Conservation (phyloP, 305 asterid species). For the Solanum hybrid region DNA sequence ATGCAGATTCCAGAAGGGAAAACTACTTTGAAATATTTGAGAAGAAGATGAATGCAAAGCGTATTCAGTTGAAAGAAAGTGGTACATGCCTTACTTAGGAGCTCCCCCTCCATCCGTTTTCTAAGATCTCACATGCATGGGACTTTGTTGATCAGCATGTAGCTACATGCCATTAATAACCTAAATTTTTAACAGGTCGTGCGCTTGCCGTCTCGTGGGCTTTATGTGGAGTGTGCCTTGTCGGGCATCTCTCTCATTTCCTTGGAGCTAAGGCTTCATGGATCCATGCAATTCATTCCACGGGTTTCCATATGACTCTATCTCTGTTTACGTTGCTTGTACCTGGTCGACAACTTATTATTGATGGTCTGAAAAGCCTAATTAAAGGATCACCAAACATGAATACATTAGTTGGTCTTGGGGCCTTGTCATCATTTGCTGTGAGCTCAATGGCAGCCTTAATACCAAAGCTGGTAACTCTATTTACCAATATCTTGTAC, state of each 20-base stretch:
- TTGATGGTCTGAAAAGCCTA: slow-evolving; percentile 86
- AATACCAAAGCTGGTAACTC: slow-evolving; percentile 79
- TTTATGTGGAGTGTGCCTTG: slow-evolving; percentile 78
- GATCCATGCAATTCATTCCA: slow-evolving; percentile 90
- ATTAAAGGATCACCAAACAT: slow-evolving; percentile 87
- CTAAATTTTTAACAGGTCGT: slow-evolving; percentile 59
- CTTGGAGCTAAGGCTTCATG: slow-evolving; percentile 89
- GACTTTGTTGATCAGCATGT: background rate
- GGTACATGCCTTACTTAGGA: slow-evolving; percentile 37
- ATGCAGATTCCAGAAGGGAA: slow-evolving; percentile 71
- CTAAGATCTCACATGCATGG: background rate
- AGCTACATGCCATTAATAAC: slow-evolving; percentile 9
- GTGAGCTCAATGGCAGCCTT: slow-evolving; percentile 93
- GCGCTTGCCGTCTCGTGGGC: slow-evolving; percentile 95
- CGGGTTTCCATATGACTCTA: slow-evolving; percentile 82
- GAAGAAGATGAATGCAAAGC: slow-evolving; percentile 86
- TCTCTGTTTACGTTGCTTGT: slow-evolving; percentile 82
- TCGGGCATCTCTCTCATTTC: slow-evolving; percentile 90
- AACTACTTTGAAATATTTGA: slow-evolving; percentile 72
- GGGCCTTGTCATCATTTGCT: slow-evolving; percentile 94
- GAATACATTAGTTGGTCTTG: slow-evolving; percentile 98
- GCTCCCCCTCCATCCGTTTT: background rate
- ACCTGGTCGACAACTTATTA: slow-evolving; percentile 85
- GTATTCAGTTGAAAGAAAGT: slow-evolving; percentile 59
- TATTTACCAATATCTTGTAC: background rate